Conservation (phyloP, 257 asterid genomes). For the Orobanche coerulescens region DNA sequence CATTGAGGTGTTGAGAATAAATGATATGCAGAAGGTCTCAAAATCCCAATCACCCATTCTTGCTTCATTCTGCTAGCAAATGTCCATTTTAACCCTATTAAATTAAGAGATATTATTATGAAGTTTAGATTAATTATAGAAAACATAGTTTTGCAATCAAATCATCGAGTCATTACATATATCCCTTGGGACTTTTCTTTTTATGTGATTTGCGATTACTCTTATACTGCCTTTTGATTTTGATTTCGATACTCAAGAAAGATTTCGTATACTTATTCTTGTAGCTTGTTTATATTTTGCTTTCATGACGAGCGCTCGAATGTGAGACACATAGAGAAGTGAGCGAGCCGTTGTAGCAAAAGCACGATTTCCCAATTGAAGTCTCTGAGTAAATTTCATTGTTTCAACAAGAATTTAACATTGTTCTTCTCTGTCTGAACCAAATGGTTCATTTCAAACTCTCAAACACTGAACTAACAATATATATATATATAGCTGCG, state of each 20-base stretch:
- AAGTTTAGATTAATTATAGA: neutral
- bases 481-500: constrained; percentile 8
- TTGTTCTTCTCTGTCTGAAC: no score
- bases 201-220: neutral
- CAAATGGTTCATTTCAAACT: no score
- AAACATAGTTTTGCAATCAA: neutral
- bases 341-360: neutral
- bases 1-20: neutral
- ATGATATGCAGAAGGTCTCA: constrained; percentile 6
- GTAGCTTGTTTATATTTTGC: no score
- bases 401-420: neutral
- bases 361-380: neutral
- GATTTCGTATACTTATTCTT: no score
- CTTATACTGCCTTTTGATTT: neutral
- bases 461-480: no score
- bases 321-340: neutral
- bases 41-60: neutral
- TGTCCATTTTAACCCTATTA: neutral
- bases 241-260: neutral
- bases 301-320: neutral
- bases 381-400: neutral
- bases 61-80: neutral
- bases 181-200: no score
- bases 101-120: no score
- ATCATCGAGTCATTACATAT: no score